Base-by-base conservation (phyloP, 108 stramenopile genomes). In the Nitzschia sp. region DNA sequence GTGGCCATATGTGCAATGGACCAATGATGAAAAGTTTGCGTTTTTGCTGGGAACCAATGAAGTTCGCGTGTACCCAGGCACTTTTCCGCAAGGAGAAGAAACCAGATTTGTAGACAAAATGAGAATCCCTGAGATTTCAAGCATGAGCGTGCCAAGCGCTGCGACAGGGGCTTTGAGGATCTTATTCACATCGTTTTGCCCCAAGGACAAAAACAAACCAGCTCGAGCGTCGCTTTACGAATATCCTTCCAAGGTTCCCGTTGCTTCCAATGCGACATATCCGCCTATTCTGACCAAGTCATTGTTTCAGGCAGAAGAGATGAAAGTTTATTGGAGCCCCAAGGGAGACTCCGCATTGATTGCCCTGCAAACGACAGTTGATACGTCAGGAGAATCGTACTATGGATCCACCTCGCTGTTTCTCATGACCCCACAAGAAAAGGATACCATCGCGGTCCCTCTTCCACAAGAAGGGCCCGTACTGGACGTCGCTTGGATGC, bases 401-500 rank as follows among this genome's bases (percentile, higher is more conserved):
- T 98, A 98, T 63, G 98, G 98, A 25, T 93, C 93, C 21, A 94
- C 96, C 0, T 85, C 91, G 32, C 55, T 98, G 0, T 96, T 82
- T 70, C 81, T 97, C 42, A 60, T 98, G 64, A 61, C 82, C 26
- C 81, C 83, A 25, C 81, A 81, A 26, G 76, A 74, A 46, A 63
- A 67, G 6, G 73, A 73, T 56, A 81, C 80, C 1, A 69, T 91
- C 26, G 57, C 84, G 5, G 93, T 94, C 1, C 89, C 92, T 15
- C 61, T 90, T 9, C 89, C 90, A 1, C 75, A 77, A 29, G 84
- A 87, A 47, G 90, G 94, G 9, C 92, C 93, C 49, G 90, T 97
- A 0, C 60, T 86, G 29, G 91, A 87, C 54, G 95, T 87, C 2
- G 73, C 66, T 33, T 98, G 98, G 97, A 87, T 93, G 64, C 96